Percentiles rank a stretch among this genome's conserved stretches.
Conservation (phyloP, 2,329 filamentous ascomycete species). For the Colletotrichum agaves region DNA sequence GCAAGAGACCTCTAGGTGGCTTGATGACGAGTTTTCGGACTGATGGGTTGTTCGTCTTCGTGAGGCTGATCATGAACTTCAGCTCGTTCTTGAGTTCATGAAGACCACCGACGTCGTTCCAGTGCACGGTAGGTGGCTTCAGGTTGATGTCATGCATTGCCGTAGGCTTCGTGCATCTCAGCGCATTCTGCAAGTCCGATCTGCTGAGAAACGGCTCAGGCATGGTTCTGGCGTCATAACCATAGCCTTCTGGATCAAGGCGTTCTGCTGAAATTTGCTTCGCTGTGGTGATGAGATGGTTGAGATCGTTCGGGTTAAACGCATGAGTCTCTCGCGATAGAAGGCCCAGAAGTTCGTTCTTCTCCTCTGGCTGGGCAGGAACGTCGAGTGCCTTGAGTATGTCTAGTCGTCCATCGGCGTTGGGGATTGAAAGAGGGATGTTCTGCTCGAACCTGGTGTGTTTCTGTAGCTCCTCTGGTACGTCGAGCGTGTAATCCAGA, state of each 20-base stretch:
- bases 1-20: conserved; percentile 82
- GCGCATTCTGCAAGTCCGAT: conserved; percentile 71
- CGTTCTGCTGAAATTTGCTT: conserved; percentile 47
- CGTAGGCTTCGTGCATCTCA: conserved; percentile 78
- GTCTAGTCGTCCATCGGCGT: conserved; percentile 74
- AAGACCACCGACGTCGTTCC: conserved; percentile 90
- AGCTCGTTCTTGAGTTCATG: conserved; percentile 75
- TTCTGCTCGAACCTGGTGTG: conserved; percentile 72
- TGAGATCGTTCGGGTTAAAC: conserved; percentile 83
- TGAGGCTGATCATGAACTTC: conserved; percentile 59
- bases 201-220: conserved; percentile 45
- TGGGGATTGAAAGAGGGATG: conserved; percentile 82
- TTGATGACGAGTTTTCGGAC: conserved; percentile 54
- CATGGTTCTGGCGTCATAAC: conserved; percentile 35
- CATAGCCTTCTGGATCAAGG: conserved; percentile 42
- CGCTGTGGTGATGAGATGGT: conserved; percentile 63
- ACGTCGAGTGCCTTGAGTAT: conserved; percentile 74
- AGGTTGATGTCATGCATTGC: conserved; percentile 91
- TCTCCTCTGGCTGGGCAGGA: conserved; percentile 57
- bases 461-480: conserved; percentile 76
- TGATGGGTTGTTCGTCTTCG: conserved; percentile 47
- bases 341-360: conserved; percentile 63
- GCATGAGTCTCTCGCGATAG: conserved; percentile 85
- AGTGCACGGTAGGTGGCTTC: conserved; percentile 85
- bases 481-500: conserved; percentile 73